These are phyloP conservation scores for Plantago ovata DNA, from an alignment of 257 asterid genomes.

Conservation along the genomic window DNA sequence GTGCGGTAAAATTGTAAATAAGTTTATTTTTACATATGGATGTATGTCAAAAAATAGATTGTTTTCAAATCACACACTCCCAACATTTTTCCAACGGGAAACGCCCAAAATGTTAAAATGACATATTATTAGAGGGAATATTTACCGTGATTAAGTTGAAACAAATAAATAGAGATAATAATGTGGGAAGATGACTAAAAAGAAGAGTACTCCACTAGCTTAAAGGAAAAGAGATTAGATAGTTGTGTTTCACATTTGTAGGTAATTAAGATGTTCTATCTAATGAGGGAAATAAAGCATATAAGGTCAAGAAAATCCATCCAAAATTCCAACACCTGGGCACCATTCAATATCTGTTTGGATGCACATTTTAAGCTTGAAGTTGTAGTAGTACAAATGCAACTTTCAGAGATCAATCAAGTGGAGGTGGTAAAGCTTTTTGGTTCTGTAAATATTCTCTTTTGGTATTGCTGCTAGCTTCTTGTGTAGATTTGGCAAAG, in stretches of 20 bases:
- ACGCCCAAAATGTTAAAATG: no score
- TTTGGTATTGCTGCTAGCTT: slow-evolving; percentile 12
- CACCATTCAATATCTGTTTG: slow-evolving; percentile 7
- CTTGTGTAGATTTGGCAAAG: slow-evolving; percentile 31
- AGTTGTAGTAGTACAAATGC: slow-evolving; percentile 15
- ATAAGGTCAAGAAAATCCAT: slow-evolving; percentile 31
- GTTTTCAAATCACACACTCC: no score
- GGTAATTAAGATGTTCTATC: slow-evolving; percentile 29
- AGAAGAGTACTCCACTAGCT: slow-evolving; percentile 10
- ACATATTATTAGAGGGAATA: no score
- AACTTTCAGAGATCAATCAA: slow-evolving; percentile 23
- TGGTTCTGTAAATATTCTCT: slow-evolving; percentile 9
- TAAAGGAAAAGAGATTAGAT: neutral
- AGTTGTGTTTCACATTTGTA: slow-evolving; percentile 15
- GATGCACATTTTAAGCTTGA: slow-evolving; percentile 18
- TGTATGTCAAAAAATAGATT: no score
- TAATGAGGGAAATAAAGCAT: slow-evolving; percentile 47
- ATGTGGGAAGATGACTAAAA: no score
- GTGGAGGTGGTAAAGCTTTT: slow-evolving; percentile 20
- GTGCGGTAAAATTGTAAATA: no score
- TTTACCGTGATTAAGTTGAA: no score
- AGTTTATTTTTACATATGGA: no score
- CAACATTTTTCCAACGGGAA: no score
- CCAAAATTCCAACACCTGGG: slow-evolving; percentile 25
- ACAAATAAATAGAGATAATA: no score